Base-by-base conservation (phyloP, 2,329 filamentous ascomycete genomes). In the Alternaria metachromatica region DNA sequence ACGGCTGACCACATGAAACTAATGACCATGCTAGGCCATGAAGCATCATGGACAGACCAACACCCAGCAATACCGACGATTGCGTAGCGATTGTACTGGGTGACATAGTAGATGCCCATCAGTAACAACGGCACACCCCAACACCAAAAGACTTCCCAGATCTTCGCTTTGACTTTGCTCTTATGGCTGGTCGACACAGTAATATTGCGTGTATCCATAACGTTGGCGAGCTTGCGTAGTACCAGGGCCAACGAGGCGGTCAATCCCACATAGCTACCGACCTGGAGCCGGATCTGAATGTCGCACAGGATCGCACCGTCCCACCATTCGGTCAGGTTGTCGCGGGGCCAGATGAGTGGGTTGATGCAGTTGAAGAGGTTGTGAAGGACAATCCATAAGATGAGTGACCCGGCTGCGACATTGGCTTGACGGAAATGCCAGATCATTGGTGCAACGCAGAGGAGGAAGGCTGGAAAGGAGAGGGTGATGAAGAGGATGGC, bases 401-500 rank as follows among this genome's bases (percentile, higher is more conserved):
- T 84, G 37, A 91, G 81, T 28, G 83, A 84, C 18, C 84, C 83
- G 7, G 88, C 86, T 12, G 88, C 84, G 55, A 90, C 80, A 75
- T 92, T 92, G 61, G 83, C 82, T 67, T 89, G 87, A 56, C 83
- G 83, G 63, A 84, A 81, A 74, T 92, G 89, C 82, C 89, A 87
- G 58, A 85, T 74, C 58, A 91, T 76, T 3, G 89, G 87, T 7
- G 87, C 82, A 37, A 87, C 80, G 70, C 85, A 84, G 55, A 89
- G 78, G 21, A 88, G 65, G 49, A 87, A 80, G 15, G 85, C 77
- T 23, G 88, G 66, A 20, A 84, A 76, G 15, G 85, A 82, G 23
- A 89, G 76, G 13, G 82, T 68, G 1, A 87, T 84, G 37, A 90
- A 76, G 49, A 80, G 30, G 43, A 84, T 71, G 54, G 82, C 80